phyloP scores from a whole-genome alignment of 2,329 filamentous ascomycete species.

The Alternaria ethzedia region DNA sequence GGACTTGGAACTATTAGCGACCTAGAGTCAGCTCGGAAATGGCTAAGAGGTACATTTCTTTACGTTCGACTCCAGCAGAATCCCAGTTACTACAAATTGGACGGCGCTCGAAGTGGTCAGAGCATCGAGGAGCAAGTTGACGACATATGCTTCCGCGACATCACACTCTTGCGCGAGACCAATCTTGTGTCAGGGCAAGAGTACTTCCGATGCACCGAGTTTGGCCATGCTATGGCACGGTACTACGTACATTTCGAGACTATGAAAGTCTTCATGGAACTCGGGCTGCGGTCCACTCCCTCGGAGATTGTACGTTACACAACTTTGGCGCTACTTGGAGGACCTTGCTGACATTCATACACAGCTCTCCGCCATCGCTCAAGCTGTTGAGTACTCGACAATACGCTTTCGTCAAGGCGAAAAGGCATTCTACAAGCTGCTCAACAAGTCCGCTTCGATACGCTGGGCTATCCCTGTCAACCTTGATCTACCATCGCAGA shows the following conservation, averaged over 20 bases:
- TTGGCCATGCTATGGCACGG: constrained; percentile 80
- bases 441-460: constrained; percentile 73
- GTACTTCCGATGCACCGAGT: constrained; percentile 69
- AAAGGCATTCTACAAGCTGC: constrained; percentile 70
- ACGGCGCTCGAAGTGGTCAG: constrained; percentile 56
- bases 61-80: constrained; percentile 76
- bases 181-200: constrained; percentile 61
- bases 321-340: not conserved
- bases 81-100: constrained; percentile 72
- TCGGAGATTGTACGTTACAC: constrained; percentile 69
- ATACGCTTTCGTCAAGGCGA: constrained; percentile 74
- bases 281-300: constrained; percentile 66
- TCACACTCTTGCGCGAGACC: constrained; percentile 67
- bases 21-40: constrained; percentile 69
- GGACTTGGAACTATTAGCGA: constrained; percentile 74
- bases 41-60: constrained; percentile 80
- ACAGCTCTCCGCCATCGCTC: constrained; percentile 70
- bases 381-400: constrained; percentile 75
- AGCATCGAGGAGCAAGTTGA: constrained; percentile 70
- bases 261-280: constrained; percentile 72
- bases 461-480: constrained; percentile 74
- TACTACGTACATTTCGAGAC: constrained; percentile 83
- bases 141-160: constrained; percentile 72
- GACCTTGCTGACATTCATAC: constrained; percentile 3
- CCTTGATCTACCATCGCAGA: constrained; percentile 71